A percentile compares a stretch with the other conserved stretches of the same genome.
Conservation (phyloP, 106 monocot genomes). For the Ottelia alismoides region DNA sequence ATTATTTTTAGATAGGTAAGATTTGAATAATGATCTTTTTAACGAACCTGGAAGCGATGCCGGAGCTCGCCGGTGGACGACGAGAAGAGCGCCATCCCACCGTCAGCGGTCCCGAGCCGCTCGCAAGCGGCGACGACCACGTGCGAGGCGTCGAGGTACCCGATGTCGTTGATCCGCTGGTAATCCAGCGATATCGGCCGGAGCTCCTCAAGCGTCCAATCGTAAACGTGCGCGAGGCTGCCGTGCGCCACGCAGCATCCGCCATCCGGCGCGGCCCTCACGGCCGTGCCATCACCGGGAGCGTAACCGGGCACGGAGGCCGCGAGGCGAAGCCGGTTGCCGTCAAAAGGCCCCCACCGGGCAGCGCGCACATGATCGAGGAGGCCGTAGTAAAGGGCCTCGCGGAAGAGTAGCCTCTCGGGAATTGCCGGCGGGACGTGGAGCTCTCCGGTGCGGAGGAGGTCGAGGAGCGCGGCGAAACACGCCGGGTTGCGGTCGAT, state of each 20-base stretch:
- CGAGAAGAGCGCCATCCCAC: conserved; percentile 73
- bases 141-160: conserved; percentile 39
- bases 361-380: conserved; percentile 59
- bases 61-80: conserved; percentile 34
- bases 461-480: conserved; percentile 69
- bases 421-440: conserved; percentile 38
- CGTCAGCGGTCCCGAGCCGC: conserved; percentile 33
- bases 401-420: conserved; percentile 47
- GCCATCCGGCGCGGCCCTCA: conserved; percentile 78
- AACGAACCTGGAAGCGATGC: conserved; percentile 60
- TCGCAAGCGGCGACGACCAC: conserved; percentile 59
- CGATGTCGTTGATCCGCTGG: conserved; percentile 68
- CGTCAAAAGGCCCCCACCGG: conserved; percentile 68
- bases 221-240: conserved; percentile 64
- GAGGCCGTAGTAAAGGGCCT: conserved; percentile 74
- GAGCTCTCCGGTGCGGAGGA: conserved; percentile 79
- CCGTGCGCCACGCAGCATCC: conserved; percentile 96
- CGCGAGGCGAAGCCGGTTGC: conserved; percentile 37
- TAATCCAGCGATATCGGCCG: conserved; percentile 61
- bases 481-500: conserved; percentile 79
- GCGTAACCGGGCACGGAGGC: conserved; percentile 46
- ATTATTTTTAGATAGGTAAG: too few relatives aligned
- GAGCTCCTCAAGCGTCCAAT: conserved; percentile 72
- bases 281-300: conserved; percentile 76
- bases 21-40: too few relatives aligned